Percentiles rank a stretch among this genome's conserved stretches.
These are phyloP conservation scores for Boletus pseudopeckii DNA, from an alignment of 768 basidiomycete species.

Conservation along the genomic window DNA sequence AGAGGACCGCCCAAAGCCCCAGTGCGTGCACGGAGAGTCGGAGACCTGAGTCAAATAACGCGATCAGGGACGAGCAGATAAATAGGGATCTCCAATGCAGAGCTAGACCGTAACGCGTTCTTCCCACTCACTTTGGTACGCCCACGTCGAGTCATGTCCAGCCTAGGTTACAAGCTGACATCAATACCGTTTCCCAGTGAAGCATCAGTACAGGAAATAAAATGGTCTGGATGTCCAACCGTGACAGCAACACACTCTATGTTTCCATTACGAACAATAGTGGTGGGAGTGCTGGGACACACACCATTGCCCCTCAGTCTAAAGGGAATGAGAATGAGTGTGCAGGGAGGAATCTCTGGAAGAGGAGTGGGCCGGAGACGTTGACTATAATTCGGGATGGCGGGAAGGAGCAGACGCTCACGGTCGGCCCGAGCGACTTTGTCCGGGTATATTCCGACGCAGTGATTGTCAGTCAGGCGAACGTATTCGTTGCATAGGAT, in stretches of 20 bases:
- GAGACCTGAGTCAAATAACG: neutral
- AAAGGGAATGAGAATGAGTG: neutral
- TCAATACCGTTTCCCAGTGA: too few species aligned
- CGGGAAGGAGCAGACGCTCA: constrained; percentile 10
- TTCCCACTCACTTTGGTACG: neutral
- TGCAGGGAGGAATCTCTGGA: constrained; percentile 5
- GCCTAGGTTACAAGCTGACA: neutral
- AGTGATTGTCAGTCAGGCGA: constrained; percentile 10
- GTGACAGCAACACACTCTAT: neutral
- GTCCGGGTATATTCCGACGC: constrained; percentile 12
- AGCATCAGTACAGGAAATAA: neutral
- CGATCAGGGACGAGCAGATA: neutral
- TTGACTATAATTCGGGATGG: constrained; percentile 4
- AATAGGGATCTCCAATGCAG: neutral
- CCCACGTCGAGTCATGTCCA: neutral
- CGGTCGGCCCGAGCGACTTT: constrained; percentile 12
- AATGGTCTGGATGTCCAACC: constrained; percentile 22
- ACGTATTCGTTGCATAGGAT: neutral
- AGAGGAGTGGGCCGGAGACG: constrained; percentile 5
- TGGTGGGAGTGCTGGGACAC: constrained; percentile 1
- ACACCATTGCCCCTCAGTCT: neutral
- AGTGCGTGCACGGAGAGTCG: too few species aligned
- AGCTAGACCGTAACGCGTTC: neutral
- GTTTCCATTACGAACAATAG: constrained; percentile 8
- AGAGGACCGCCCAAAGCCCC: neutral